A percentile compares a stretch with the other conserved stretches of the same genome.
phyloP scores from a whole-genome alignment of 1,139 yeast species.

The Lodderomyces margitis region DNA sequence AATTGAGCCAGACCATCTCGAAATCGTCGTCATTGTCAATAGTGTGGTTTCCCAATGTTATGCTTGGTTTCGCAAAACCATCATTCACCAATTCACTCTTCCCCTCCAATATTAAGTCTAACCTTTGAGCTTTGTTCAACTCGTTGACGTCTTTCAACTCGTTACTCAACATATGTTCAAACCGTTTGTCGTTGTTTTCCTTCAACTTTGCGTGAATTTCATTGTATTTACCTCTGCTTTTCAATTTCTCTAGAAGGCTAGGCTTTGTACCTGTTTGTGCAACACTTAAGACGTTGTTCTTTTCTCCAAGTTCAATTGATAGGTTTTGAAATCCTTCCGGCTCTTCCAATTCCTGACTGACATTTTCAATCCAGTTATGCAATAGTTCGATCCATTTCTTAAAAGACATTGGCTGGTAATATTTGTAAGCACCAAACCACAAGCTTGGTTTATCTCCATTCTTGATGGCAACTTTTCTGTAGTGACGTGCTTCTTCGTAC shows the following conservation, averaged over 20 bases:
- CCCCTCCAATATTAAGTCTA: conserved; percentile 39
- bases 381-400: conserved; percentile 45
- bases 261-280: not conserved
- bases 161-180: conserved; percentile 21
- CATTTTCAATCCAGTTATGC: conserved; percentile 26
- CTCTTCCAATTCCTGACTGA: conserved; percentile 14
- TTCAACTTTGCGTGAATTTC: conserved; percentile 28
- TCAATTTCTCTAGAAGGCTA: conserved; percentile 10
- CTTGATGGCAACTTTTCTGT: conserved; percentile 43
- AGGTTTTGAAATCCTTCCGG: conserved; percentile 11
- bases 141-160: conserved; percentile 34
- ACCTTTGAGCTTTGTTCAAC: conserved; percentile 36
- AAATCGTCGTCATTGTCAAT: conserved; percentile 43
- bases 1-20: conserved; percentile 45
- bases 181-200: conserved; percentile 23
- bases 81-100: conserved; percentile 24
- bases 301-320: conserved; percentile 10
- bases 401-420: conserved; percentile 51
- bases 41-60: conserved; percentile 36
- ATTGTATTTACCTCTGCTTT: conserved; percentile 21
- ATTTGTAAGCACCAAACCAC: conserved; percentile 62
- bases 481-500: conserved; percentile 55
- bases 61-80: conserved; percentile 33
- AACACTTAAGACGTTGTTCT: not conserved
- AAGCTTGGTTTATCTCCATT: conserved; percentile 44